phyloP scores from a whole-genome alignment of 352 stramenopile genomes.

The Globisporangium rhizosaccharum region DNA sequence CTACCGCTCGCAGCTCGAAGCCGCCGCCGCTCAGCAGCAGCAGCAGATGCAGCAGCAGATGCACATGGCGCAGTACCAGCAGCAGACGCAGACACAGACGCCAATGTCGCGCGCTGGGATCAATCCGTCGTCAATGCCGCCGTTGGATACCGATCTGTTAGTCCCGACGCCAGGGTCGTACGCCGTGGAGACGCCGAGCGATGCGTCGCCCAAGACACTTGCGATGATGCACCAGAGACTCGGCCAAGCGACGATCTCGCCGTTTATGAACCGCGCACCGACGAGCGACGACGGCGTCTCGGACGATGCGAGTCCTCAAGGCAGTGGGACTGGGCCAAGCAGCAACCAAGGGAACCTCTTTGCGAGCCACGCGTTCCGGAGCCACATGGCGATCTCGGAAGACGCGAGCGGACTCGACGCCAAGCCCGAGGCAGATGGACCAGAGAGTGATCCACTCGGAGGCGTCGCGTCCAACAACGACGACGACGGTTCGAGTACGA shows the following conservation, averaged over 20 bases:
- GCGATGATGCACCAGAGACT: slow-evolving; percentile 33
- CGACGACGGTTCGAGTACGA: not conserved
- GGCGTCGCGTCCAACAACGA: slow-evolving; percentile 11
- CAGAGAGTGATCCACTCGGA: slow-evolving; percentile 14
- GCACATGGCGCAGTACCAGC: slow-evolving; percentile 24
- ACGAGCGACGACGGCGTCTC: slow-evolving; percentile 18
- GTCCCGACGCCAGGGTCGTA: not conserved
- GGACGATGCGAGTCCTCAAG: not conserved
- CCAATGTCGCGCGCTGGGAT: too few species aligned
- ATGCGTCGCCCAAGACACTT: slow-evolving; percentile 30
- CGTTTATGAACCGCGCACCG: slow-evolving; percentile 68
- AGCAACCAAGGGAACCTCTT: slow-evolving; percentile 49
- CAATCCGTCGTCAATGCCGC: slow-evolving; percentile 14
- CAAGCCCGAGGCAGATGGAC: slow-evolving; percentile 26
- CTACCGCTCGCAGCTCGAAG: slow-evolving; percentile 54
- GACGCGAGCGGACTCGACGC: slow-evolving; percentile 11
- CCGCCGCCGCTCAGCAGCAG: slow-evolving; percentile 21
- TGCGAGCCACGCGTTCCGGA: slow-evolving; percentile 65
- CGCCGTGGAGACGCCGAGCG: not conserved
- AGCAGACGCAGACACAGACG: not conserved
- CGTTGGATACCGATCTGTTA: slow-evolving; percentile 3
- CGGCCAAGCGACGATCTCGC: slow-evolving; percentile 51
- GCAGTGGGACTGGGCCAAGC: slow-evolving; percentile 11
- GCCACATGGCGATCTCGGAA: slow-evolving; percentile 54
- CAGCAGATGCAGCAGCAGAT: slow-evolving; percentile 28